phyloP scores from a whole-genome alignment of 2,329 filamentous ascomycete species.

The Davidsoniella virescens region DNA sequence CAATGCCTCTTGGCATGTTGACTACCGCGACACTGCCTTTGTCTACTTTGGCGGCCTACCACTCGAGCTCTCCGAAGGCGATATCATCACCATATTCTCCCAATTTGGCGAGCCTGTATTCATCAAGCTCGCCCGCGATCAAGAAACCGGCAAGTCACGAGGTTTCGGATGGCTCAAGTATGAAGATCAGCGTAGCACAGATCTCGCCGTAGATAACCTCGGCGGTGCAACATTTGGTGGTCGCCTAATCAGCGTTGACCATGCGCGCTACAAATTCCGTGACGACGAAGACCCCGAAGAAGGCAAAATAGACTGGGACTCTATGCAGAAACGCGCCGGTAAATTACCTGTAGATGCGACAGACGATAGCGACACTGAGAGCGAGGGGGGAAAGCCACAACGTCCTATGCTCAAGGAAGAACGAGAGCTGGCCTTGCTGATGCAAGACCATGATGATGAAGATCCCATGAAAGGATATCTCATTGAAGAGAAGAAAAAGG shows the following conservation, averaged over 20 bases:
- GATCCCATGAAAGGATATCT: slow-evolving; percentile 94
- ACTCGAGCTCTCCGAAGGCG: slow-evolving; percentile 85
- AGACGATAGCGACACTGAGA: slow-evolving; percentile 19
- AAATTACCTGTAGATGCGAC: slow-evolving; percentile 25
- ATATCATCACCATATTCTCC: slow-evolving; percentile 90
- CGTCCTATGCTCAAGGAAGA: slow-evolving; percentile 66
- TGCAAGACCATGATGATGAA: slow-evolving; percentile 76
- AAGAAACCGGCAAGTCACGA: slow-evolving; percentile 86
- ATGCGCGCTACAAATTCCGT: slow-evolving; percentile 76
- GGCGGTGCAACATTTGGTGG: slow-evolving; percentile 73
- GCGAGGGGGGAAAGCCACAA: slow-evolving; percentile 23
- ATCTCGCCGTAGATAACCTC: slow-evolving; percentile 90
- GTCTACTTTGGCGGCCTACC: slow-evolving; percentile 90
- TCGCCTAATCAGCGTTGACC: slow-evolving; percentile 71
- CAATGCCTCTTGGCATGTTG: slow-evolving; percentile 87
- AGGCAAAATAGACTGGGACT: slow-evolving; percentile 41
- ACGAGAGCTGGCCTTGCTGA: slow-evolving; percentile 56
- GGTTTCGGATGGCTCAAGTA: slow-evolving; percentile 97
- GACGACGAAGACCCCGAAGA: slow-evolving; percentile 58
- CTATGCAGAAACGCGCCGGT: slow-evolving; percentile 38
- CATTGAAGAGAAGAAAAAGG: slow-evolving; percentile 80
- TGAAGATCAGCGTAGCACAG: slow-evolving; percentile 90
- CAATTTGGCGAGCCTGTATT: slow-evolving; percentile 93
- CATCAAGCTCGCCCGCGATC: slow-evolving; percentile 82
- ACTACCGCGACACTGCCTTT: slow-evolving; percentile 95